phyloP scores from a whole-genome alignment of 208 protist genomes.

The Blastocrithidia nonstop region DNA sequence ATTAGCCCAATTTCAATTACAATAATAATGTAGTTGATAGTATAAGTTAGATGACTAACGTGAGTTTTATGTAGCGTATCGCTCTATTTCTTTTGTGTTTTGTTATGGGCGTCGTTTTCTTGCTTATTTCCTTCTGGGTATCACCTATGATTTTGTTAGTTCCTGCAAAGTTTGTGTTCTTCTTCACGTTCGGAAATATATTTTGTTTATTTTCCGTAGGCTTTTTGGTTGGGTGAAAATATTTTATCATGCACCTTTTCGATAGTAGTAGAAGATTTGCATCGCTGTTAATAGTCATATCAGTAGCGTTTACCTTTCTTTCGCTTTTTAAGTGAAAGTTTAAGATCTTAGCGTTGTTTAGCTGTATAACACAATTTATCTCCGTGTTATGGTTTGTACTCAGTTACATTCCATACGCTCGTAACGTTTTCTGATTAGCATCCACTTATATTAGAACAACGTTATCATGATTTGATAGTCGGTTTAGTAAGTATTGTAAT shows the following conservation, averaged over 20 bases:
- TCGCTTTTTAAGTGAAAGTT: conserved; percentile 42
- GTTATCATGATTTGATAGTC: conserved; percentile 3
- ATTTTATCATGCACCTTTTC: conserved; percentile 73
- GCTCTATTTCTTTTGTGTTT: conserved; percentile 66
- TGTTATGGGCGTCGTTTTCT: conserved; percentile 73
- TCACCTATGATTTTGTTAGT: conserved; percentile 33
- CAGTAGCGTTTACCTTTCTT: conserved; percentile 53
- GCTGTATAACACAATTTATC: conserved; percentile 38
- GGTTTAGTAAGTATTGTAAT: too few relatives aligned
- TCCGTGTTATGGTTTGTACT: conserved; percentile 79
- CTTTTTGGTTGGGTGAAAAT: conserved; percentile 66
- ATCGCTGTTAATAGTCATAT: conserved; percentile 45
- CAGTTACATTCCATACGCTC: conserved; percentile 79
- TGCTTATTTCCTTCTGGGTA: conserved; percentile 42
- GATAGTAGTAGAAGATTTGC: conserved; percentile 58
- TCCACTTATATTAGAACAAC: conserved; percentile 9
- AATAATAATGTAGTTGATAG: too few relatives aligned
- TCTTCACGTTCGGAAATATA: conserved; percentile 77
- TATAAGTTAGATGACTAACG: conserved; percentile 57
- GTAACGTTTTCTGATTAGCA: conserved; percentile 28
- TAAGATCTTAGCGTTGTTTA: conserved; percentile 37
- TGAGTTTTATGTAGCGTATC: conserved; percentile 75
- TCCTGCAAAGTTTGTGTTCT: conserved; percentile 85
- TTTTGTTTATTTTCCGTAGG: conserved; percentile 73
- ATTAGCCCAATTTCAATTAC: too few relatives aligned